Evolutionary conservation across 2,329 filamentous ascomycete genomes (phyloP), one percentile per base, ranked within the genome.

Genomic region (Zalaria obscura): DNA sequence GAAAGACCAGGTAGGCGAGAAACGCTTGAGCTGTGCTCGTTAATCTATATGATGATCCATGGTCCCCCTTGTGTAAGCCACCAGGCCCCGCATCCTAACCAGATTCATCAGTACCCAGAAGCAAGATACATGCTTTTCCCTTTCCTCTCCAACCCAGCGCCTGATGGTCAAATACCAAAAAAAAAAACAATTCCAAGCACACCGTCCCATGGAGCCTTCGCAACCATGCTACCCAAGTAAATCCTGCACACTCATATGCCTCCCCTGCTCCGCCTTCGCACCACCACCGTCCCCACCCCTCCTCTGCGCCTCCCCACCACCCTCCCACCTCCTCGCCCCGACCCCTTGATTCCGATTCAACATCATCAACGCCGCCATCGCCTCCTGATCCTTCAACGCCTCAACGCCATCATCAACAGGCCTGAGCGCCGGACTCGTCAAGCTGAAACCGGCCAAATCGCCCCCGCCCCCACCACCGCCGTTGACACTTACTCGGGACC

Each of bases 341-440:
- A 54, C 63, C 65, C 67, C 42, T 55, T 62, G 74, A 57, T 91
- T 86, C 41, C 71, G 77, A 50, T 88, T 93, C 45, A 95, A 66
- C 87, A 94, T 93, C 57, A 94, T 62, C 50, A 94, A 60, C 3
- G 87, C 88, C 8, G 85, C 80, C 5, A 86, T 91, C 1, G 86
- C 88, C 58, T 91, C 85, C 46, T 87, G 80, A 35, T 70, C 67
- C 27, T 66, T 58, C 51, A 63, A 51, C 37, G 58, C 46, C 36
- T 58, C 53, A 32, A 5, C 8, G 8, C 40, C 25, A 3, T 32
- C 40, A 28, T 45, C 45, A 25, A 40, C 57, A 3, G 60, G 56
- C 4, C 50, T 52, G 4, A 63, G 44, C 7, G 57, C 58, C 6
- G 61, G 60, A 7, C 56, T 59, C 2, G 58, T 62, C 18, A 28